Evolutionary conservation across 75 land plant species (phyloP), one percentile per base, ranked within the genome.

Genomic region (Ceratopteris richardii): DNA sequence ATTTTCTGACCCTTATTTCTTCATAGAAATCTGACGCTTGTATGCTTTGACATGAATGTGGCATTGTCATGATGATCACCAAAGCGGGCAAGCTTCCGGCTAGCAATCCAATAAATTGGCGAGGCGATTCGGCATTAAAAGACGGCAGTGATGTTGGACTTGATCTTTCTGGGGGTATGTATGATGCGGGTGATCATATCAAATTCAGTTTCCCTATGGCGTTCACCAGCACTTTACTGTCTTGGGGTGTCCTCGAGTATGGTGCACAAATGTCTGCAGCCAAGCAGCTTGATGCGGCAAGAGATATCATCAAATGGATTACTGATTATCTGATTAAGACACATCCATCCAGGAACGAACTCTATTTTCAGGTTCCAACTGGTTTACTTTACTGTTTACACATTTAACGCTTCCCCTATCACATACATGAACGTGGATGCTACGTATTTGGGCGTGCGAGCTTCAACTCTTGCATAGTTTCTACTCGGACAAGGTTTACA

Each of bases 171-270:
- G 84, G 84, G 44, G 98, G 98, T 28, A 63, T 89, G 84, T 94
- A 83, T 54, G 98, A 94, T 77, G 98, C 98, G 27, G 98, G 98
- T 11, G 98, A 94, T 64, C 81, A 83, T 46, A 68, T 94, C 40
- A 94, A 94, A 80, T 94, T 89, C 63, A 89, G 96, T 27, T 73
- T 94, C 44, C 96, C 98, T n/a, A 76, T 94, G 91, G 98, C 98
- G 10, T 94, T 89, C 63, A 89, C 98, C 31, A 87, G 87, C 6
- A 94, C 98, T 9, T 56, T 89, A 23, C 74, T 94, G 65, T 70
- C 96, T 11, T 94, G 98, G 98, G 52, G 83, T 16, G 86, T 89
- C 27, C 78, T 94, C 29, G 98, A 94, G 63, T 94, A 94, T 59
- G 81, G 87, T 31, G 72, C 85, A 50, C 80, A 72, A 44, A 82